Base-by-base conservation (phyloP, 768 basidiomycete species). In the Mycena vitilis region DNA sequence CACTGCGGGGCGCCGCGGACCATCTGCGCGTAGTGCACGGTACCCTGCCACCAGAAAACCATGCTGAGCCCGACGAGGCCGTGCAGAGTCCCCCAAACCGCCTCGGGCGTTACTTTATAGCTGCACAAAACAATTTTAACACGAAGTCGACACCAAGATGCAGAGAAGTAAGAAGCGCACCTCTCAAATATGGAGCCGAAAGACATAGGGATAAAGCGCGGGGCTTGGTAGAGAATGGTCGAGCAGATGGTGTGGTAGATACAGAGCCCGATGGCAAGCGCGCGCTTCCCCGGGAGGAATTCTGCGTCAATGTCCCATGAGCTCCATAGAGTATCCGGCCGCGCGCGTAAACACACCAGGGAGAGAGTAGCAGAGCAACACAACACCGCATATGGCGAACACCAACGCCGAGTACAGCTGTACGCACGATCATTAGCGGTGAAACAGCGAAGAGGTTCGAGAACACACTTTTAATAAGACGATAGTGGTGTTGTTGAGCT, bases 221-320 rank as follows among this genome's bases (percentile, higher is more conserved):
- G 93, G 2, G 91, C 84, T 66, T 92, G 88, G 76, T 86, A 91
- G 56, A 95, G 86, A 56, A 94, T 79, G 3, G 93, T 94, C 1
- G 93, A 93, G 57, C 84, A 85, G 38, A 90, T 78, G 65, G 83
- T 88, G 77, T 95, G 94, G 77, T 95, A 95, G 16, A 94, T 73
- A 69, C 90, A 89, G 2, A 95, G 85, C 12, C 84, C 88, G 36
- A 95, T 89, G 2, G 91, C 94, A 11, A 95, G 78, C 0, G 92
- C 94, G 18, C 94, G 88, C 81, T 95, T 95, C 13, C 93, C 93
- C 0, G 94, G 94, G 4, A 95, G 80, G 78, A 92, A 94, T 72
- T 95, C 94, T 93, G 69, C 9, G 36, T 15, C 11, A 8, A 22
- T 23, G 60, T 15, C 8, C 36, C 11, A 55, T 44, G 8, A 38